Base-by-base conservation (phyloP, 2,329 filamentous ascomycete genomes). In the Lachnellula hyalina region DNA sequence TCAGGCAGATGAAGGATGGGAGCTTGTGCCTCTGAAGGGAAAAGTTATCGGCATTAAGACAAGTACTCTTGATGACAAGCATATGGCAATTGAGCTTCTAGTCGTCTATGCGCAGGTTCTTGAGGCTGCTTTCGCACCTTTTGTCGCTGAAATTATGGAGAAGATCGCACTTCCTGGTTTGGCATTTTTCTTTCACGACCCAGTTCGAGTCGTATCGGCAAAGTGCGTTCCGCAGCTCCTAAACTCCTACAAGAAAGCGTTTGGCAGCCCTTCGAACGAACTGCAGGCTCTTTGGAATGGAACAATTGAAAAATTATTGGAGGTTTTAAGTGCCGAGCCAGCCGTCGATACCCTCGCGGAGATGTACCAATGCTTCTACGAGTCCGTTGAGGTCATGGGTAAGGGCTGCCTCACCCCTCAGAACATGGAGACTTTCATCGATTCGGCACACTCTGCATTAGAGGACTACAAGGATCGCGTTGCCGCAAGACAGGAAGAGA, bases 281-380 rank as follows among this genome's bases (percentile, higher is more conserved):
- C 84, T 97, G 53, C 80, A 78, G n/a, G 81, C 83, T 44, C 81
- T 99, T 48, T 99, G 94, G 94, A 81, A 80, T 58, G 85, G 81
- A 53, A 95, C 92, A 4, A 86, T 94, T 9, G 88, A 90, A 65
- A 96, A 96, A 75, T 81, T 97, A 36, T 83, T 99, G 11, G 94
- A 97, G 71, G 92, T 96, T 1, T 80, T 99, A 40, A 90, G 87
- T 58, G 92, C 92, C 0, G 94, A 99, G 74, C 93, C 94, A 19
- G 91, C 92, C 1, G 92, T 99, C 56, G 94, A 99, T 66, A 96
- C 94, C 0, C 81, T 99, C 47, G 93, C 94, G 1, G 94, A 97
- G 74, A 96, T 99, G 90, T 99, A 96, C 74, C 93, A 97, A 73
- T 99, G 94, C 77, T 99, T 99, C 77, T 99, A 99, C 72, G 94